A percentile compares a stretch with the other conserved stretches of the same genome.
Evolutionary conservation across 2,329 filamentous ascomycete genomes (phyloP).

Genomic region (Tolypocladium album): DNA sequence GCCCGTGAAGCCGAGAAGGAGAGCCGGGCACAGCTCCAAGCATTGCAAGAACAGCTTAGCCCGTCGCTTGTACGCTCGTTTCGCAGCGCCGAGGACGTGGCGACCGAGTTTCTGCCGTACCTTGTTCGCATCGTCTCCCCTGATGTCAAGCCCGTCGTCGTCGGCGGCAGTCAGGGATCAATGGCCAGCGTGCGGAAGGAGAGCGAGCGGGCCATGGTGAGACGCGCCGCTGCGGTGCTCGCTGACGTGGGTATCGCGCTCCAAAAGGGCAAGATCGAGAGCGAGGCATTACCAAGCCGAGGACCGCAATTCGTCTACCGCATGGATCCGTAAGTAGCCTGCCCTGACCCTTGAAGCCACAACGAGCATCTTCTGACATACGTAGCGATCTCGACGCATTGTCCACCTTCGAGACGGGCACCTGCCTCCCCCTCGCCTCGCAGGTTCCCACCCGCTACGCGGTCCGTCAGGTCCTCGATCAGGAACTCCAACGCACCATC

Average conservation of each 20-base stretch:
- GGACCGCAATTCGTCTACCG: conserved; percentile 75
- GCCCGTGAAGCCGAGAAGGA: conserved; percentile 73
- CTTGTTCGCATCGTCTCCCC: conserved; percentile 76
- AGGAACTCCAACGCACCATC: conserved; percentile 71
- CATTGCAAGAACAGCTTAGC: conserved; percentile 61
- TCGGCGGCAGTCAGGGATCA: conserved; percentile 55
- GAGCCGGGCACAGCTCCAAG: conserved; percentile 62
- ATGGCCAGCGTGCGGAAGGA: conserved; percentile 84
- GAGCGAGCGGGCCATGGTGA: conserved; percentile 70
- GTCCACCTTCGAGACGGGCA: conserved; percentile 60
- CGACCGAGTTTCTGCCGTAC: conserved; percentile 76
- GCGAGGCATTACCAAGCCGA: conserved; percentile 45
- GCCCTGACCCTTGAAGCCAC: neutral
- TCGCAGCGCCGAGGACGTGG: conserved; percentile 65
- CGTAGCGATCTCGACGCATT: conserved; percentile 63
- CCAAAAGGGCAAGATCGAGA: conserved; percentile 70
- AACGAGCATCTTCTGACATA: neutral
- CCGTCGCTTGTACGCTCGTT: conserved; percentile 66
- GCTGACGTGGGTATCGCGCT: conserved; percentile 72
- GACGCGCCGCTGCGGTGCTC: conserved; percentile 70
- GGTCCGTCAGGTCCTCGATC: conserved; percentile 84
- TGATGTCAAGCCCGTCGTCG: conserved; percentile 81
- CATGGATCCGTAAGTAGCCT: conserved; percentile 70
- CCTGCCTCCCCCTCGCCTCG: conserved; percentile 41
- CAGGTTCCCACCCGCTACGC: conserved; percentile 77